Conservation (phyloP, 768 basidiomycete genomes). For the Multifurca ochricompacta region DNA sequence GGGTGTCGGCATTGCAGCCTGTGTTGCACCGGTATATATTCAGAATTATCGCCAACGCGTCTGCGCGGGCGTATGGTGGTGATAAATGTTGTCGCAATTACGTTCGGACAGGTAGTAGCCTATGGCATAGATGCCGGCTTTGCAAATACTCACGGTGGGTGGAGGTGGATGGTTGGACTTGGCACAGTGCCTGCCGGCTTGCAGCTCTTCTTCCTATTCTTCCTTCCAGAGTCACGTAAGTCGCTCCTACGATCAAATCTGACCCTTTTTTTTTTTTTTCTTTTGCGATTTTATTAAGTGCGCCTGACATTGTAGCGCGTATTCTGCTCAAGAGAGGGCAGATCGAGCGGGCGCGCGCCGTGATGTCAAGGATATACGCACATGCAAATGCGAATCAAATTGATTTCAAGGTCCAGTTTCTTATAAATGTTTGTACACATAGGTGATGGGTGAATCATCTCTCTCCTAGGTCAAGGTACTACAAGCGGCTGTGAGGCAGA, state of each 20-base stretch:
- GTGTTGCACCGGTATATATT: slow-evolving; percentile 76
- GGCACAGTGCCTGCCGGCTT: slow-evolving; percentile 61
- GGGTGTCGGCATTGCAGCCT: slow-evolving; percentile 69
- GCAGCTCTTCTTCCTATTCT: slow-evolving; percentile 51
- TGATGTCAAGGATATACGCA: slow-evolving; percentile 64
- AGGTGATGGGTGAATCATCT: neutral
- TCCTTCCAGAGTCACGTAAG: slow-evolving; percentile 75
- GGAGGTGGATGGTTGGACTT: slow-evolving; percentile 81
- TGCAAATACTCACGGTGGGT: slow-evolving; percentile 49
- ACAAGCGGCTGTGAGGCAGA: slow-evolving; percentile 49
- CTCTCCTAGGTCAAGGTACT: slow-evolving; percentile 47
- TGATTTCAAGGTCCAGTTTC: slow-evolving; percentile 45
- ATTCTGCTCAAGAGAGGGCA: slow-evolving; percentile 56
- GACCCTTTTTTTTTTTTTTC: too few relatives aligned
- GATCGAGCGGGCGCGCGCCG: slow-evolving; percentile 40
- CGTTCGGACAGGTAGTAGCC: slow-evolving; percentile 70
- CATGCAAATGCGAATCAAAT: slow-evolving; percentile 56
- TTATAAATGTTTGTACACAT: neutral
- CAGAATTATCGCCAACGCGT: slow-evolving; percentile 70
- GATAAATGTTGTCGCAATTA: slow-evolving; percentile 77
- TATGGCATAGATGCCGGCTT: slow-evolving; percentile 69
- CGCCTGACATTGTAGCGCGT: slow-evolving; percentile 36
- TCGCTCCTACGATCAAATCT: slow-evolving; percentile 8
- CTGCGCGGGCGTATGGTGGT: slow-evolving; percentile 73
- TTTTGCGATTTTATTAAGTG: neutral